These are phyloP conservation scores for Calonectria pseudoturangicola DNA, from an alignment of 2,329 filamentous ascomycete species.

Conservation along the genomic window DNA sequence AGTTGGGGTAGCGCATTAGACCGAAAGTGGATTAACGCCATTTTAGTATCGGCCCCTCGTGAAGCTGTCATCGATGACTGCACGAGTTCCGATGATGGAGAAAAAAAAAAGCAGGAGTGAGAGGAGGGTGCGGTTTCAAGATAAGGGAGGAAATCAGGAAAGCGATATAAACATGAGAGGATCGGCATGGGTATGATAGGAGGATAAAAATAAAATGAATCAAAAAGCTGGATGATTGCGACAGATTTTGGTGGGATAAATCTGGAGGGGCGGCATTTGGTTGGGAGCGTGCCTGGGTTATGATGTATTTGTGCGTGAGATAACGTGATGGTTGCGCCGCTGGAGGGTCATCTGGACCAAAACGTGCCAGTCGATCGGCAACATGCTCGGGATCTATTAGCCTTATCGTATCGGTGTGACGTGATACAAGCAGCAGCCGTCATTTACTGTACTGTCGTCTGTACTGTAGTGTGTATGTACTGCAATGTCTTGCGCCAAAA, in stretches of 20 bases:
- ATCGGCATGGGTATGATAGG: neutral
- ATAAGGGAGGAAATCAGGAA: neutral
- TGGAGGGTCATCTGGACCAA: constrained; percentile 19
- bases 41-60: constrained; percentile 20
- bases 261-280: constrained; percentile 8
- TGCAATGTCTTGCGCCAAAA: neutral
- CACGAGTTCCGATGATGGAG: constrained; percentile 4
- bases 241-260: constrained; percentile 9
- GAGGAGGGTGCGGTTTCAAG: too few species aligned
- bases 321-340: constrained; percentile 37
- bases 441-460: neutral
- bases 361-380: constrained; percentile 21
- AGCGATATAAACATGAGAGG: neutral
- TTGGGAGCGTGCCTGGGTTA: constrained; percentile 19
- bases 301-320: constrained; percentile 34
- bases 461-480: too few species aligned
- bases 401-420: constrained; percentile 52
- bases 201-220: too few species aligned
- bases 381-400: constrained; percentile 24
- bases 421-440: constrained; percentile 32
- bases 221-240: neutral
- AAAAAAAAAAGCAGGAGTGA: neutral
- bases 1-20: constrained; percentile 17
- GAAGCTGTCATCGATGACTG: constrained; percentile 24
- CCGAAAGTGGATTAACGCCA: constrained; percentile 24